Conservation (phyloP, 1,284 basidiomycete species). For the Irpex rosettiformis region DNA sequence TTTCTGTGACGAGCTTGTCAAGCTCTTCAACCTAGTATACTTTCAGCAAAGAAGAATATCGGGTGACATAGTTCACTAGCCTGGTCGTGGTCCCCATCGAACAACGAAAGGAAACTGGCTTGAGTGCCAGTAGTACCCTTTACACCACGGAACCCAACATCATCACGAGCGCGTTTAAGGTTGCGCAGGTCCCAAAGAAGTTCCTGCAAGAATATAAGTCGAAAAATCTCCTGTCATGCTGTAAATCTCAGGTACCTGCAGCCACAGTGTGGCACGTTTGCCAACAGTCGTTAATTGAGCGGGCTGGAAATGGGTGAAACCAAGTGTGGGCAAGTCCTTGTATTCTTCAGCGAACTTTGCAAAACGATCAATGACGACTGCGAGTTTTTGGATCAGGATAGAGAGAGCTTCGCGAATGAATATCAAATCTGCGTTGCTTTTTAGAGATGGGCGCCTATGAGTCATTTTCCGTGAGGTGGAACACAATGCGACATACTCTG, state of each 20-base stretch:
- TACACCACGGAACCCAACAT: constrained; percentile 96
- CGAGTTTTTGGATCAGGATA: constrained; percentile 84
- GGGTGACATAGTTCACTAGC: constrained; percentile 30
- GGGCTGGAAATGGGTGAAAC: constrained; percentile 99
- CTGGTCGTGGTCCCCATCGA: constrained; percentile 95
- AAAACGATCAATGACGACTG: constrained; percentile 87
- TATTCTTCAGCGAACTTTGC: constrained; percentile 75
- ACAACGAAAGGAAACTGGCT: constrained; percentile 91
- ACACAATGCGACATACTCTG: constrained; percentile 63
- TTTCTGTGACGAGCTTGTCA: constrained; percentile 85
- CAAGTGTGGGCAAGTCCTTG: constrained; percentile 82
- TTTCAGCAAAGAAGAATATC: not conserved
- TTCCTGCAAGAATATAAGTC: constrained; percentile 49
- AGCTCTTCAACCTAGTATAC: constrained; percentile 76
- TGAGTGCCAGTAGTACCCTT: constrained; percentile 99
- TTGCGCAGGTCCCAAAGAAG: constrained; percentile 97
- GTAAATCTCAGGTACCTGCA: constrained; percentile 56
- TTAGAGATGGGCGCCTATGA: not conserved
- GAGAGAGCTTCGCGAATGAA: constrained; percentile 89
- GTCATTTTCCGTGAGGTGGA: not conserved
- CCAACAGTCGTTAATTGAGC: constrained; percentile 98
- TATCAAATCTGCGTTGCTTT: constrained; percentile 94
- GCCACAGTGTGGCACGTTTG: constrained; percentile 98
- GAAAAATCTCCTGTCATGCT: not conserved
- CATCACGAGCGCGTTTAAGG: constrained; percentile 86